Conservation (phyloP, 108 stramenopile genomes). For the Bacterosira constricta region DNA sequence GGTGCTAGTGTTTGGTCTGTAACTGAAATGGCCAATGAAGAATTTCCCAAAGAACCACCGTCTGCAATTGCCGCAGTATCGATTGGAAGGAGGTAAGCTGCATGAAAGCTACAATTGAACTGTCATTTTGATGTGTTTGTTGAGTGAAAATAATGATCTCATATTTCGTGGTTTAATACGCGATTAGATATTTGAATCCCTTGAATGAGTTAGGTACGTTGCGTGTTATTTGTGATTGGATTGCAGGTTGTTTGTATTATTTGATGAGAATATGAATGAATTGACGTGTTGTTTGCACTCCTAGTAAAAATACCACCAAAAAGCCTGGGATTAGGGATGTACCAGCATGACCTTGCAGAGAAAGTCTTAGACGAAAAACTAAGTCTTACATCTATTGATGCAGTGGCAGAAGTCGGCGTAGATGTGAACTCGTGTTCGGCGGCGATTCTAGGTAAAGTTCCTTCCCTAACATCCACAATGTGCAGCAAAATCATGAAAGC, state of each 20-base stretch:
- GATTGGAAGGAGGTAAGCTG: conserved; percentile 52
- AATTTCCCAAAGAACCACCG: conserved; percentile 61
- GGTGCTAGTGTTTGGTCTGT: conserved; percentile 84
- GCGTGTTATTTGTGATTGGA: too few species aligned
- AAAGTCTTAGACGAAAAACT: conserved; percentile 60
- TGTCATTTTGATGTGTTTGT: too few species aligned
- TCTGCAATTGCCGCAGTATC: conserved; percentile 63
- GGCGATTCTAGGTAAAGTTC: conserved; percentile 61
- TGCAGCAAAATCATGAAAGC: conserved; percentile 45
- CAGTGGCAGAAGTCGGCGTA: conserved; percentile 67
- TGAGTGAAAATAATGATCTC: too few species aligned
- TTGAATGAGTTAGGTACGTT: conserved; percentile 46
- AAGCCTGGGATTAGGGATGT: conserved; percentile 73
- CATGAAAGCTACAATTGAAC: too few species aligned
- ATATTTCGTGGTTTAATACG: too few species aligned
- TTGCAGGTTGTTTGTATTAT: too few species aligned
- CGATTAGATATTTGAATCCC: conserved; percentile 55
- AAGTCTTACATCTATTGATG: conserved; percentile 49
- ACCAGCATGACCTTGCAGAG: conserved; percentile 73
- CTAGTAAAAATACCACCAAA: conserved; percentile 70
- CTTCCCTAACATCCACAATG: conserved; percentile 53
- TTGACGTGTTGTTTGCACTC: not conserved
- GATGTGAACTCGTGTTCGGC: conserved; percentile 54
- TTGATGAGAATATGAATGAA: not conserved
- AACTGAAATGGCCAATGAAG: conserved; percentile 51